Conservation (phyloP, 345 rosid species). For the Moricandia arvensis region DNA sequence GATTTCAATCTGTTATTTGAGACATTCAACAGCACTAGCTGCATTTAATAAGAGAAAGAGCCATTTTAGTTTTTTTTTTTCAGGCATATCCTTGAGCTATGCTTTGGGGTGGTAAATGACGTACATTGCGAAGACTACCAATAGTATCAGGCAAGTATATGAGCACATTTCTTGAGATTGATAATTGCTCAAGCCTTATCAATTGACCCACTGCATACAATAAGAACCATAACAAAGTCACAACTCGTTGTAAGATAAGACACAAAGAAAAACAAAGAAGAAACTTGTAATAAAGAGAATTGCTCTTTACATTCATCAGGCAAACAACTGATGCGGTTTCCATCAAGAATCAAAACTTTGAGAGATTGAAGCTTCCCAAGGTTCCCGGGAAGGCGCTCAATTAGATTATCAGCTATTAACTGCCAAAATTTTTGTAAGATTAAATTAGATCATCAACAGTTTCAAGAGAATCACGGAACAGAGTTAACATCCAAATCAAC, state of each 20-base stretch:
- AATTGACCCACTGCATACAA: slow-evolving; percentile 82
- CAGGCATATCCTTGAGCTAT: slow-evolving; percentile 8
- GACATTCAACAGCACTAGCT: slow-evolving; percentile 81
- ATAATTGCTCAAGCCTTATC: slow-evolving; percentile 80
- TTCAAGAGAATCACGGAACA: not conserved
- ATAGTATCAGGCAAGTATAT: slow-evolving; percentile 79
- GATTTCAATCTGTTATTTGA: slow-evolving; percentile 83
- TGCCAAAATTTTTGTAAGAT: slow-evolving; percentile 30
- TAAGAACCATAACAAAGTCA: not conserved
- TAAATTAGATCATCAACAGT: not conserved
- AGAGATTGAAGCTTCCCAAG: slow-evolving; percentile 89
- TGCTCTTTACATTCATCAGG: slow-evolving; percentile 86
- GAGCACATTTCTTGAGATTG: slow-evolving; percentile 79
- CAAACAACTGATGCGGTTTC: slow-evolving; percentile 67
- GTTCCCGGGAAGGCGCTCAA: slow-evolving; percentile 68
- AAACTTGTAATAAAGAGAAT: slow-evolving; percentile 34
- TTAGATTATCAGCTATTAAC: slow-evolving; percentile 69
- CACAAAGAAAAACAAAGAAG: not conserved
- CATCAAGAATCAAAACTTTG: slow-evolving; percentile 83
- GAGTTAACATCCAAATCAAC: not conserved
- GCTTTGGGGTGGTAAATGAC: slow-evolving; percentile 33
- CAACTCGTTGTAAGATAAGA: not conserved
- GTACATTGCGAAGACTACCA: slow-evolving; percentile 93
- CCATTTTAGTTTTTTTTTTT: not conserved
- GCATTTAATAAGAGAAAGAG: slow-evolving; percentile 32